Percentiles rank a stretch among this genome's conserved stretches.
Conservation (phyloP, 305 asterid species). For the Salvia sclarea region DNA sequence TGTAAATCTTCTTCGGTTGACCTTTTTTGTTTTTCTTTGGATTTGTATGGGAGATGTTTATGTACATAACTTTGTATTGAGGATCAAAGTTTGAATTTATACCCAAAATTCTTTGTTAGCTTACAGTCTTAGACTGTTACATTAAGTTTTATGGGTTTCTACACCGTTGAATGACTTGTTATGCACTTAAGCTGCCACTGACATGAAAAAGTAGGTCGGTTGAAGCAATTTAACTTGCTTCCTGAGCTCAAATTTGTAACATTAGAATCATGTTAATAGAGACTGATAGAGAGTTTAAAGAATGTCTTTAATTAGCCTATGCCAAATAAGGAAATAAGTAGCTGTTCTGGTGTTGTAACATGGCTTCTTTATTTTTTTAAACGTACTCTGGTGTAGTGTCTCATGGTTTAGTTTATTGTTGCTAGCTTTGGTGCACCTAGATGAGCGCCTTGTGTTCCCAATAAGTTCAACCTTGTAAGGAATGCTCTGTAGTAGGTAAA, state of each 20-base stretch:
- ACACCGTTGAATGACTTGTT: background rate
- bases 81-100: background rate
- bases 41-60: background rate
- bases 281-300: background rate
- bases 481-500: constrained; percentile 36
- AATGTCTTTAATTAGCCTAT: background rate
- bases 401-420: constrained; percentile 42
- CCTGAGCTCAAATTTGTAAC: background rate
- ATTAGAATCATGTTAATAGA: background rate
- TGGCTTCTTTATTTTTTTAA: constrained; percentile 25
- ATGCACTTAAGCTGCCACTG: background rate
- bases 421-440: constrained; percentile 45
- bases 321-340: background rate
- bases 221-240: background rate
- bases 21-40: background rate
- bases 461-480: constrained; percentile 39
- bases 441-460: constrained; percentile 39
- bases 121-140: background rate
- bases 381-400: constrained; percentile 22
- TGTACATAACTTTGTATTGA: background rate
- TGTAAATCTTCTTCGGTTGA: background rate
- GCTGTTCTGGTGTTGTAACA: background rate
- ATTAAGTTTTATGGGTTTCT: background rate
- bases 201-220: background rate
- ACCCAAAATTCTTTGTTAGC: background rate